Evolutionary conservation across 768 basidiomycete genomes (phyloP).

Genomic region (Phanerochaete carnosa): DNA sequence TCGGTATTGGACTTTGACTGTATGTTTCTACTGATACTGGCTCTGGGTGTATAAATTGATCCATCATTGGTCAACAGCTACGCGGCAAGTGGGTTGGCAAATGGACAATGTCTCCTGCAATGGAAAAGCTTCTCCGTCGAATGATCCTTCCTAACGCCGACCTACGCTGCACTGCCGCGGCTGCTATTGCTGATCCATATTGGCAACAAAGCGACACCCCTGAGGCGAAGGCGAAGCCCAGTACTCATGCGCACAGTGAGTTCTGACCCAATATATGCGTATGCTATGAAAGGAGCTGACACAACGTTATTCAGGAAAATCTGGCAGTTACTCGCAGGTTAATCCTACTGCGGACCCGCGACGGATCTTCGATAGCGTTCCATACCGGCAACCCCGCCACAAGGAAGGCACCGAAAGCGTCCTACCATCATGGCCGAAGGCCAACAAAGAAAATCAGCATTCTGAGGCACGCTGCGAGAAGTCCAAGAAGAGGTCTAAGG

Average conservation of each 20-base stretch:
- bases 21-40: constrained; percentile 27
- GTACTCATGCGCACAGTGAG: constrained; percentile 38
- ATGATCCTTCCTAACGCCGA: constrained; percentile 87
- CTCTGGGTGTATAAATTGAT: background rate
- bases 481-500: constrained; percentile 16
- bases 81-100: constrained; percentile 85
- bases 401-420: background rate
- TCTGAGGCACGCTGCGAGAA: constrained; percentile 22
- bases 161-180: constrained; percentile 64
- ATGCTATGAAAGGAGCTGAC: background rate
- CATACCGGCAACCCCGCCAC: background rate
- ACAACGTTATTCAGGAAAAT: constrained; percentile 28
- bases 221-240: background rate
- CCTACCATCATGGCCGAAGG: constrained; percentile 27
- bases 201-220: constrained; percentile 40
- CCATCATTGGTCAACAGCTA: constrained; percentile 36
- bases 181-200: constrained; percentile 64
- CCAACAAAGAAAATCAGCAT: constrained; percentile 26
- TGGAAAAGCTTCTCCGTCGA: constrained; percentile 65
- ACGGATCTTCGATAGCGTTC: constrained; percentile 15
- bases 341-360: constrained; percentile 10
- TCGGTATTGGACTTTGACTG: constrained; percentile 84
- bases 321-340: constrained; percentile 25
- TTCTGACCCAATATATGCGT: constrained; percentile 15
- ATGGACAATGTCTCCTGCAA: constrained; percentile 63